Evolutionary conservation across 2,329 filamentous ascomycete species (phyloP).

Genomic region (Aspergillus transmontanensis): DNA sequence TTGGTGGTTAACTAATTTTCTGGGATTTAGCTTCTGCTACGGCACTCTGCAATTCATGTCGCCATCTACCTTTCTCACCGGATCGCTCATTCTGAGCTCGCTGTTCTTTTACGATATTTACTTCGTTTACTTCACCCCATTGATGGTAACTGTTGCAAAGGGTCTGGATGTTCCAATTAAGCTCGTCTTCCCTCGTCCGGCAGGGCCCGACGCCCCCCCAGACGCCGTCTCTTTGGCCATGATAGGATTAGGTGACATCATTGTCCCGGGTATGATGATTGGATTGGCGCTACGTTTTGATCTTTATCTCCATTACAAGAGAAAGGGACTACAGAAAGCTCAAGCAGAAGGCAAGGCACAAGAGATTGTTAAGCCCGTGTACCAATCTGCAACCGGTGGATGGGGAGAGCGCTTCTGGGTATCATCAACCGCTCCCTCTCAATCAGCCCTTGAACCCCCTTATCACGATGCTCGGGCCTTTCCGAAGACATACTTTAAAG

Average conservation of each 20-base stretch:
- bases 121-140: conserved; percentile 57
- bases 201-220: conserved; percentile 48
- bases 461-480: conserved; percentile 57
- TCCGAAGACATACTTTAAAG: conserved; percentile 81
- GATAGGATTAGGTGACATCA: conserved; percentile 91
- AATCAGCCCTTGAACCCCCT: conserved; percentile 34
- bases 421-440: conserved; percentile 29
- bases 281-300: conserved; percentile 89
- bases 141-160: conserved; percentile 70
- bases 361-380: conserved; percentile 36
- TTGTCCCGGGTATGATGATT: conserved; percentile 88
- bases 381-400: conserved; percentile 63
- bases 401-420: conserved; percentile 90
- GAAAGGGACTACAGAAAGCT: conserved; percentile 56
- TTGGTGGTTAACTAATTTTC: conserved; percentile 78
- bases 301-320: conserved; percentile 78
- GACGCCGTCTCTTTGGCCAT: conserved; percentile 61
- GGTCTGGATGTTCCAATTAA: conserved; percentile 92
- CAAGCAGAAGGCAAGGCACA: conserved; percentile 23
- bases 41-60: conserved; percentile 80
- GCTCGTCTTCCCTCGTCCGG: conserved; percentile 75
- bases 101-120: conserved; percentile 96
- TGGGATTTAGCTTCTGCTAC: conserved; percentile 88
- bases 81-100: conserved; percentile 72
- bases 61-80: conserved; percentile 83